Conservation (phyloP, 2,329 filamentous ascomycete species). For the Cryoendolithus antarcticus region DNA sequence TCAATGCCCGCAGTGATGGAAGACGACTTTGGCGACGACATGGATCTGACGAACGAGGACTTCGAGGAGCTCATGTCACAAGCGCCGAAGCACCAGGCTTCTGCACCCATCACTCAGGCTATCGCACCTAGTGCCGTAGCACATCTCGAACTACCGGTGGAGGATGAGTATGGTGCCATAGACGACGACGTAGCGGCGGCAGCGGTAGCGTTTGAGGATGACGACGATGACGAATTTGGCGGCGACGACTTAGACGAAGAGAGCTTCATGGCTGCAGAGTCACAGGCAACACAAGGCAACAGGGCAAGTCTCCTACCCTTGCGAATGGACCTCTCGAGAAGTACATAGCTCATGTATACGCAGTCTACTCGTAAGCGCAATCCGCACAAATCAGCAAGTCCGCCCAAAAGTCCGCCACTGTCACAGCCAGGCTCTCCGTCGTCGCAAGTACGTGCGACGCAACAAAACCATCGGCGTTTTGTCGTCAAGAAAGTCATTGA, state of each 20-base stretch:
- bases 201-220: conserved; percentile 4
- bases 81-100: conserved; percentile 5
- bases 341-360: conserved; percentile 23
- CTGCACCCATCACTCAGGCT: no score
- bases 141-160: neutral
- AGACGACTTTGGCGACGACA: conserved; percentile 36
- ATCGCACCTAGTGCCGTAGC: conserved; percentile 2
- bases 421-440: neutral
- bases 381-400: conserved; percentile 8
- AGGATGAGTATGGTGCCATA: conserved; percentile 1
- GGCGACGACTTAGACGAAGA: conserved; percentile 61
- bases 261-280: conserved; percentile 51
- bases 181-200: conserved; percentile 1
- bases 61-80: conserved; percentile 44
- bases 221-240: conserved; percentile 59
- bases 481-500: conserved; percentile 63
- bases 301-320: conserved; percentile 24
- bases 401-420: conserved; percentile 5
- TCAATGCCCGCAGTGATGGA: conserved; percentile 1
- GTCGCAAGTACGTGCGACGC: neutral
- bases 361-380: conserved; percentile 16
- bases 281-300: conserved; percentile 58
- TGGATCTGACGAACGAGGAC: conserved; percentile 43
- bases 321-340: conserved; percentile 10
- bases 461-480: conserved; percentile 44